Evolutionary conservation across 306 rosid species (phyloP).

Genomic region (Mimosa bimucronata): DNA sequence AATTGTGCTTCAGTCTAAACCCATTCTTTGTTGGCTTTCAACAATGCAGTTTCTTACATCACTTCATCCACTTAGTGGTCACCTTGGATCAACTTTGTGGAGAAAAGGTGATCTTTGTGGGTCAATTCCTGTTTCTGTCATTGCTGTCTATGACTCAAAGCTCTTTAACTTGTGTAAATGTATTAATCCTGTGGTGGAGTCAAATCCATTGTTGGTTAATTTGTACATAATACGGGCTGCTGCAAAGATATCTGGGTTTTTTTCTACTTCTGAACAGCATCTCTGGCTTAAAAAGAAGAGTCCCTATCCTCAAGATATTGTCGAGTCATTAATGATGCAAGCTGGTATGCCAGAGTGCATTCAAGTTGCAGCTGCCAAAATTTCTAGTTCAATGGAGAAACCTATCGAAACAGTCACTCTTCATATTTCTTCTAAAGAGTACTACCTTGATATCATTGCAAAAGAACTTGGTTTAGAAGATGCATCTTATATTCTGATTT

Average conservation of each 20-base stretch:
- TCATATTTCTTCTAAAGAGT: constrained; percentile 58
- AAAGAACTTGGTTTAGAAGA: constrained; percentile 73
- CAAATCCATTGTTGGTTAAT: constrained; percentile 62
- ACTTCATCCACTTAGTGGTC: constrained; percentile 86
- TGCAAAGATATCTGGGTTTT: constrained; percentile 52
- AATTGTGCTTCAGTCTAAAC: constrained; percentile 31
- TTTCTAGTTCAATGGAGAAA: constrained; percentile 71
- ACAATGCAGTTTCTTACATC: constrained; percentile 67
- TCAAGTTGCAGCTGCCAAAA: constrained; percentile 54
- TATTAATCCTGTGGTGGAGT: constrained; percentile 79
- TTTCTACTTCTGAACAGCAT: constrained; percentile 55
- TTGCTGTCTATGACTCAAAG: constrained; percentile 65
- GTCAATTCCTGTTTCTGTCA: constrained; percentile 65
- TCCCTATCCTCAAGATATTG: constrained; percentile 63
- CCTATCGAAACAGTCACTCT: constrained; percentile 60
- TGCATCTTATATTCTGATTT: constrained; percentile 63
- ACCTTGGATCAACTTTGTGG: constrained; percentile 71
- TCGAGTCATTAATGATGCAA: constrained; percentile 48
- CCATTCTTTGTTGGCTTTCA: constrained; percentile 36
- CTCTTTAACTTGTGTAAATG: constrained; percentile 62
- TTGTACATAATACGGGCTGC: constrained; percentile 61
- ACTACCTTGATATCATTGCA: constrained; percentile 84
- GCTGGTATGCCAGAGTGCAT: constrained; percentile 44
- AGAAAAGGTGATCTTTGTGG: constrained; percentile 72
- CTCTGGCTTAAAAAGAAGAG: constrained; percentile 69